Percentiles rank a stretch among this genome's conserved stretches.
These are phyloP conservation scores for Smittium mucronatum DNA, from an alignment of 371 early-diverging fungal genomes.

Conservation along the genomic window DNA sequence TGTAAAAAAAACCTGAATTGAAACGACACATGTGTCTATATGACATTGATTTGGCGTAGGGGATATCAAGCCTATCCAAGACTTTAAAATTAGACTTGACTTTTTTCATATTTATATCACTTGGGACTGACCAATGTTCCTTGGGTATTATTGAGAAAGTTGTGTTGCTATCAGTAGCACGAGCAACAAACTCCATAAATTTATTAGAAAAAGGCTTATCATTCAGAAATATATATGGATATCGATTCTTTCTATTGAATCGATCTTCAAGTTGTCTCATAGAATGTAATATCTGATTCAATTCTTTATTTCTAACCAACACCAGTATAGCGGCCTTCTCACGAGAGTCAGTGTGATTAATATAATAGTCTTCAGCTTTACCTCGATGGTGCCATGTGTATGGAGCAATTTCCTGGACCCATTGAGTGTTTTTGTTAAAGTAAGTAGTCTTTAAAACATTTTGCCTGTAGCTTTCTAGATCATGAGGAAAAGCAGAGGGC, in stretches of 20 bases:
- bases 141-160: conserved; percentile 51
- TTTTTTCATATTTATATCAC: conserved; percentile 14
- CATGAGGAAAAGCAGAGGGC: conserved; percentile 22
- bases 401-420: conserved; percentile 27
- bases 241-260: conserved; percentile 71
- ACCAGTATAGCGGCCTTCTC: conserved; percentile 52
- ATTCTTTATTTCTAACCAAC: conserved; percentile 59
- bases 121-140: conserved; percentile 62
- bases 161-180: conserved; percentile 39
- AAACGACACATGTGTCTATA: conserved; percentile 93
- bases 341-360: conserved; percentile 8
- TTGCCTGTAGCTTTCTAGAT: conserved; percentile 20
- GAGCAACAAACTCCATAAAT: conserved; percentile 47
- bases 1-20: conserved; percentile 80
- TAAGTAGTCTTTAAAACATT: conserved; percentile 14
- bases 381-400: conserved; percentile 35
- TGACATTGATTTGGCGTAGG: conserved; percentile 71
- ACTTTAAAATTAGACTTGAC: conserved; percentile 15
- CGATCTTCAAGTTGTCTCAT: conserved; percentile 65
- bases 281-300: conserved; percentile 46
- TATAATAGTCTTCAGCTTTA: conserved; percentile 16
- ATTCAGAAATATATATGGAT: conserved; percentile 87
- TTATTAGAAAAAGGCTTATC: conserved; percentile 67
- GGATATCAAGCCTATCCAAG: conserved; percentile 36
- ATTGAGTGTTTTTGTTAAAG: conserved; percentile 13